These are phyloP conservation scores for Pseudogymnoascus sp. DNA, from an alignment of 2,329 filamentous ascomycete species.

Conservation along the genomic window DNA sequence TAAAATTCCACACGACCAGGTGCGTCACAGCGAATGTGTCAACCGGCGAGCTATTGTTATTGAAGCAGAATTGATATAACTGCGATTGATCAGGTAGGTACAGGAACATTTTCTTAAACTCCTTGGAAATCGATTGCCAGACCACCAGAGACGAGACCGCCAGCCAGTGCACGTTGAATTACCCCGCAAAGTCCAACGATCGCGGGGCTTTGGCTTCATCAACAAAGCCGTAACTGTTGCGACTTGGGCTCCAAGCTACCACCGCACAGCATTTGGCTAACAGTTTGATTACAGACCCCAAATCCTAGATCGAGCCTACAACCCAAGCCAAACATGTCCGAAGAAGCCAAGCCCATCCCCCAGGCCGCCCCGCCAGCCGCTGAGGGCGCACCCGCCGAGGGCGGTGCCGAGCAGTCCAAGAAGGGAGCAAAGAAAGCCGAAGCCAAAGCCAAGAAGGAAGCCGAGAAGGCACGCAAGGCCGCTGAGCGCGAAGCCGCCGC, in stretches of 20 bases:
- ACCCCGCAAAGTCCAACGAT: not conserved
- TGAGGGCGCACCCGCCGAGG: conserved; percentile 6
- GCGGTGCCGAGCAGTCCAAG: conserved; percentile 39
- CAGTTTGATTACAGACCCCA: not conserved
- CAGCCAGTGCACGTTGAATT: not conserved
- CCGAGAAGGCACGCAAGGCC: conserved; percentile 37
- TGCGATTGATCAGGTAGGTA: not conserved
- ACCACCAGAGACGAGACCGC: not conserved
- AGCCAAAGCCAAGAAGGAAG: conserved; percentile 32
- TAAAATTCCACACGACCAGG: not conserved
- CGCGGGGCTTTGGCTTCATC: too few relatives aligned
- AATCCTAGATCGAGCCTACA: not conserved
- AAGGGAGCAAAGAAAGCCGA: not conserved
- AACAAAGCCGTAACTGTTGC: too few relatives aligned
- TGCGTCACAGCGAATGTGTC: conserved; percentile 6
- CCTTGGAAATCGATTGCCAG: not conserved
- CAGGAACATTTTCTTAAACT: not conserved
- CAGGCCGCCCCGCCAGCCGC: conserved; percentile 6
- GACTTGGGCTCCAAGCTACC: not conserved
- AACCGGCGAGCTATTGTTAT: not conserved
- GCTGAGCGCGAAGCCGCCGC: conserved; percentile 69
- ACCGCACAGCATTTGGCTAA: not conserved
- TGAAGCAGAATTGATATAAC: not conserved
- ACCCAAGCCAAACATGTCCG: not conserved
- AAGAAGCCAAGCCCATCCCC: conserved; percentile 2